Base-by-base conservation (phyloP, 208 protist species). In the Pavlovales sp. region DNA sequence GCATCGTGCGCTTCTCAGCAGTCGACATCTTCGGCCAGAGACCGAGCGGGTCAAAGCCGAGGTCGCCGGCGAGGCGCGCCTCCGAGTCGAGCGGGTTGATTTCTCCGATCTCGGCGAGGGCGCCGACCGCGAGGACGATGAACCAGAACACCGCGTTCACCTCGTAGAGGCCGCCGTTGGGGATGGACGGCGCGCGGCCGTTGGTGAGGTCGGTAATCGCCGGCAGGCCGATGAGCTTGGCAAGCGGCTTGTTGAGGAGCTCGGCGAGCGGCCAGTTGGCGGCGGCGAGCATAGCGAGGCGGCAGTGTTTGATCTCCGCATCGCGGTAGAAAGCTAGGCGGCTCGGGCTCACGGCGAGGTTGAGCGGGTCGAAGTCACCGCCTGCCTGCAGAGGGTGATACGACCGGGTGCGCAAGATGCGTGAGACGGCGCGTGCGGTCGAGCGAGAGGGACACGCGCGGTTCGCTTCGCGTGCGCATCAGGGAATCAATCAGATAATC, bases 181-280 rank as follows among this genome's bases (percentile, higher is more conserved):
- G 67, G 32, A 87, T 18, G 0, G 83, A 79, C 7, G 83, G 83
- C 67, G 83, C 83, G 14, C 57, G 47, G 20, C 83, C 83, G 32
- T 32, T 40, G 20, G 44, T 77, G 10, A 10, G 39, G 0, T 36
- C 67, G 22, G 76, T 67, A 7, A 28, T 40, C 20, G 42, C 22
- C n/a, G 79, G 47, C 34, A 85, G 81, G 47, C 40, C 40, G 7
- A 85, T 42, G 22, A 85, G 5, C 22, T 32, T n/a, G 40, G 36
- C 44, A 5, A 87, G 22, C 67, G 83, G 83, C 71, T 39, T 39
- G 71, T 87, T 67, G 7, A 79, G 66, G 1, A 87, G 71, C 83
- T 87, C 83, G 26, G 83, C 32, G 10, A 87, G 22, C 38, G 83
- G 83, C 83, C 83, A 87, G 83, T 67, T 67, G 4, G 83, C 83